Percentiles rank a stretch among this genome's conserved stretches.
phyloP scores from a whole-genome alignment of 768 basidiomycete genomes.

The Naganishia vishniacii region DNA sequence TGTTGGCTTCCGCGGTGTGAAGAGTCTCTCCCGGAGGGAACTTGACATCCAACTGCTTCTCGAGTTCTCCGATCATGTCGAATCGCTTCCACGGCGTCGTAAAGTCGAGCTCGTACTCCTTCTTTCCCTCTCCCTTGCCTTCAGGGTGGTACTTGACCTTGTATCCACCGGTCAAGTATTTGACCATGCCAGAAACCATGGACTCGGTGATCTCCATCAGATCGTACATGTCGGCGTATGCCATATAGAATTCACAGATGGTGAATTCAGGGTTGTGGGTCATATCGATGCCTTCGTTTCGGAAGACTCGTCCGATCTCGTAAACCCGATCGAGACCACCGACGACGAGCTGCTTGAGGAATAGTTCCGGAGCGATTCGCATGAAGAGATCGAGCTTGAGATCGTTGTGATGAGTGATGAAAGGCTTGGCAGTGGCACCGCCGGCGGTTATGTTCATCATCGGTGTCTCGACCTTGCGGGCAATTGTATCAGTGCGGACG shows the following conservation, averaged over 20 bases:
- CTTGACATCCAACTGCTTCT: slow-evolving; percentile 82
- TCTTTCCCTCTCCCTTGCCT: slow-evolving; percentile 65
- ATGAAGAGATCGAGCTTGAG: slow-evolving; percentile 93
- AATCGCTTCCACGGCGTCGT: slow-evolving; percentile 93
- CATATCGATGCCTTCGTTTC: slow-evolving; percentile 96
- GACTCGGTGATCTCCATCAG: slow-evolving; percentile 94
- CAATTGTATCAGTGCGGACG: neutral
- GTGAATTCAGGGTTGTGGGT: slow-evolving; percentile 99
- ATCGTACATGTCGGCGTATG: slow-evolving; percentile 98
- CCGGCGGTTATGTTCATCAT: slow-evolving; percentile 96
- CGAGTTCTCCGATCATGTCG: slow-evolving; percentile 94
- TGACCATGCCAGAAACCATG: slow-evolving; percentile 84
- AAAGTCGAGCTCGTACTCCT: slow-evolving; percentile 74
- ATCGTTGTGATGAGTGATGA: slow-evolving; percentile 98
- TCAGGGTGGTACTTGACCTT: slow-evolving; percentile 84
- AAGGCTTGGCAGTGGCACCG: slow-evolving; percentile 97
- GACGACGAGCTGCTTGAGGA: slow-evolving; percentile 94
- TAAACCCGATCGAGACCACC: slow-evolving; percentile 96
- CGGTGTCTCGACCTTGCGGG: slow-evolving; percentile 77
- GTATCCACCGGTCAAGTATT: slow-evolving; percentile 70
- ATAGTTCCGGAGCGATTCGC: slow-evolving; percentile 94
- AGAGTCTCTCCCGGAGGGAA: slow-evolving; percentile 90
- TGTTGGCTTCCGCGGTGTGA: slow-evolving; percentile 79
- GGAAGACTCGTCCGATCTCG: slow-evolving; percentile 95
- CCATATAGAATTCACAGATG: slow-evolving; percentile 99